A percentile compares a stretch with the other conserved stretches of the same genome.
Evolutionary conservation across 208 protist species (phyloP).

Genomic region (Herpetomonas samuelpessoai): DNA sequence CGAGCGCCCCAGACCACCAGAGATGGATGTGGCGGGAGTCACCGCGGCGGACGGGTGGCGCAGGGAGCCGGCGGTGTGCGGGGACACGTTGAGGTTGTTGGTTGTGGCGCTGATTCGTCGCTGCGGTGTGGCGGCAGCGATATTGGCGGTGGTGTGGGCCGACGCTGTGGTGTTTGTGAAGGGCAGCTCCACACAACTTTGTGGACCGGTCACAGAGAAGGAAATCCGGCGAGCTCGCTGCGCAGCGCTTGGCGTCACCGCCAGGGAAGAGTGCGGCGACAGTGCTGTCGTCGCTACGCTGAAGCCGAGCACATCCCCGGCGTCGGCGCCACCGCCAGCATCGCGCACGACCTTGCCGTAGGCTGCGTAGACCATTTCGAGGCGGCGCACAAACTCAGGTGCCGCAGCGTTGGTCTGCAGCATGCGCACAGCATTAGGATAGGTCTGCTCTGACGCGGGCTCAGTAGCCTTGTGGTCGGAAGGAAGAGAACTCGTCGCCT

Average conservation of each 20-base stretch:
- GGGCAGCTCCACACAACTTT: too few species aligned
- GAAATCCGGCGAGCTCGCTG: not conserved
- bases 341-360: constrained; percentile 22
- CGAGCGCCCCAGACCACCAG: constrained; percentile 33
- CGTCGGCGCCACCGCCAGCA: not conserved
- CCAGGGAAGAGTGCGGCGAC: not conserved
- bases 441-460: too few species aligned
- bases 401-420: not conserved
- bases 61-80: too few species aligned
- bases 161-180: not conserved
- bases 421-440: too few species aligned
- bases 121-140: not conserved
- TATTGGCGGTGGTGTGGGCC: not conserved
- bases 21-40: constrained; percentile 28
- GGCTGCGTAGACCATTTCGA: constrained; percentile 35
- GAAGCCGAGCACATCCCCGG: not conserved
- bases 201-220: not conserved
- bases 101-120: too few species aligned
- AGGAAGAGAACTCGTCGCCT: too few species aligned
- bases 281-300: not conserved
- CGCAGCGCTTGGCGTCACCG: not conserved
- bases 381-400: constrained; percentile 1
- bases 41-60: not conserved
- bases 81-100: not conserved
- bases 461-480: too few species aligned